Conservation (phyloP, 495 filamentous ascomycete genomes). For the Aspergillus leporis region DNA sequence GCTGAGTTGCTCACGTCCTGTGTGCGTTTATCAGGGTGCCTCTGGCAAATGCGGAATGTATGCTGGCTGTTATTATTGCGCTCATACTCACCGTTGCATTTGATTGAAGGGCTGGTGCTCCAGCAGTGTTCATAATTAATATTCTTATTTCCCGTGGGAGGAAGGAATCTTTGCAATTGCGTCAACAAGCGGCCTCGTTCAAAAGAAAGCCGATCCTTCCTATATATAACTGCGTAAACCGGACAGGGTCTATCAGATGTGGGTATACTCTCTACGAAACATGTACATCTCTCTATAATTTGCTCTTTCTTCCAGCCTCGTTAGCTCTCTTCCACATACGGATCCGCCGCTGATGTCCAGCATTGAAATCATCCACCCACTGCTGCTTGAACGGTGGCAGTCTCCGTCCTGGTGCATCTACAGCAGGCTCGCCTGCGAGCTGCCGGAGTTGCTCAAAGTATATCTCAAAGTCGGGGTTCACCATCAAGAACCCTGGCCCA, state of each 20-base stretch:
- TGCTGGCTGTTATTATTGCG: too few relatives aligned
- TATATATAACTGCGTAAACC: background rate
- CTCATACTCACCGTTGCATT: too few relatives aligned
- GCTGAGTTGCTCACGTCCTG: background rate
- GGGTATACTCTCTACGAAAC: background rate
- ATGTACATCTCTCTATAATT: background rate
- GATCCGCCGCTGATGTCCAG: conserved; percentile 49
- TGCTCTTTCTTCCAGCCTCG: conserved; percentile 15
- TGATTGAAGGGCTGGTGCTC: too few relatives aligned
- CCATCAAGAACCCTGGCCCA: conserved; percentile 45
- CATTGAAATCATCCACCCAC: conserved; percentile 52
- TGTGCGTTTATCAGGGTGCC: background rate
- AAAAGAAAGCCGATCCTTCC: too few relatives aligned
- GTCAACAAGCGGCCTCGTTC: too few relatives aligned
- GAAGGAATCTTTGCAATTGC: too few relatives aligned
- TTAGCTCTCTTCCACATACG: conserved; percentile 46
- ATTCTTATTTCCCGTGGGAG: too few relatives aligned
- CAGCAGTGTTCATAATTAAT: too few relatives aligned
- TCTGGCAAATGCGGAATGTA: background rate
- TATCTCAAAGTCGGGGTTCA: conserved; percentile 55
- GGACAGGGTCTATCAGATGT: background rate
- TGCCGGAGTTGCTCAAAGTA: conserved; percentile 54
- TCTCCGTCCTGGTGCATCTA: conserved; percentile 34
- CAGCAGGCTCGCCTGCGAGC: conserved; percentile 46
- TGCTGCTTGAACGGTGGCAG: conserved; percentile 48